Evolutionary conservation across 352 stramenopile genomes (phyloP).

Genomic region (Phytophthora tubulina): DNA sequence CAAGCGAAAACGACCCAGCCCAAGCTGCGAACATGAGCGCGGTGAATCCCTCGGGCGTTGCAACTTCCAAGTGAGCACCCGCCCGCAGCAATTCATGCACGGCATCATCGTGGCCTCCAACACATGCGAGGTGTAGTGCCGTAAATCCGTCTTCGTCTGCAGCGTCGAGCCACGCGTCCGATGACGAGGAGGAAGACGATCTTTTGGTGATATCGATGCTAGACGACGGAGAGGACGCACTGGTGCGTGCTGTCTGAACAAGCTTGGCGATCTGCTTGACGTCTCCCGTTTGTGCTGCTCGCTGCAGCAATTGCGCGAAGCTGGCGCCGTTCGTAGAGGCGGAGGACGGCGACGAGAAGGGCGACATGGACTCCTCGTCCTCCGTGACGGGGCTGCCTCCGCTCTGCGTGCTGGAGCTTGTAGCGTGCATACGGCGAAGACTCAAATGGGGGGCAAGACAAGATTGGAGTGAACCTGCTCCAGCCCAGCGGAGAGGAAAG

Average conservation of each 20-base stretch:
- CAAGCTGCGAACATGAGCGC: constrained; percentile 67
- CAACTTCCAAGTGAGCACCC: constrained; percentile 52
- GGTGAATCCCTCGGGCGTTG: constrained; percentile 66
- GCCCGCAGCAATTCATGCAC: constrained; percentile 52
- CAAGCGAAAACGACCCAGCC: constrained; percentile 51
- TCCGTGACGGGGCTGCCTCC: constrained; percentile 68
- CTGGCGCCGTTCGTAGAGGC: constrained; percentile 34
- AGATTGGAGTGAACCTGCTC: neutral
- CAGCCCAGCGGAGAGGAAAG: neutral
- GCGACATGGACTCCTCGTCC: constrained; percentile 57
- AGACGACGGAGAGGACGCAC: constrained; percentile 31
- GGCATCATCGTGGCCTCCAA: constrained; percentile 57
- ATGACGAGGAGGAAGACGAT: constrained; percentile 32
- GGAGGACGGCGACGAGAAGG: constrained; percentile 46
- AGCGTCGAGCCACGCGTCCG: constrained; percentile 40
- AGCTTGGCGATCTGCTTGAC: constrained; percentile 62
- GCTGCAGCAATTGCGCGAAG: constrained; percentile 50
- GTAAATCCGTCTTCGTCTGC: constrained; percentile 68
- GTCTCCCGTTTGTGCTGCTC: constrained; percentile 55
- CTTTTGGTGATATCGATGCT: constrained; percentile 36
- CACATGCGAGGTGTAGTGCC: constrained; percentile 66
- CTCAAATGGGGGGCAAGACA: constrained; percentile 20
- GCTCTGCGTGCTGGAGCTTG: constrained; percentile 57
- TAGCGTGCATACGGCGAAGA: constrained; percentile 44
- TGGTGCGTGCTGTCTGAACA: constrained; percentile 42